Percentiles rank a stretch among this genome's conserved stretches.
These are phyloP conservation scores for Rhynchosporium agropyri DNA, from an alignment of 2,329 filamentous ascomycete genomes.

Conservation along the genomic window DNA sequence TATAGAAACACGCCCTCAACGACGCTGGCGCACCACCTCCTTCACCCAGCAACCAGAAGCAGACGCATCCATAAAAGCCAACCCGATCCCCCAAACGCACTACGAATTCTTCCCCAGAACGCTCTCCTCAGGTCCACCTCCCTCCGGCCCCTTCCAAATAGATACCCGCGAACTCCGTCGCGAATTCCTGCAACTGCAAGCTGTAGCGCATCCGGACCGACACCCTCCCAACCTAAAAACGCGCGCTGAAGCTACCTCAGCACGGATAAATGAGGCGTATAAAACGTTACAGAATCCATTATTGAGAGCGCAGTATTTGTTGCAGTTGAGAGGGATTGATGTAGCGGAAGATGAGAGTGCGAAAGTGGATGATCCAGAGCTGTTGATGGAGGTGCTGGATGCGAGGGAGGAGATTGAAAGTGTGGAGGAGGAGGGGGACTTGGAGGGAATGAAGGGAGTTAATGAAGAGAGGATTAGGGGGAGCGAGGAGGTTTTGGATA, in stretches of 20 bases:
- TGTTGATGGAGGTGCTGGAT: constrained; percentile 81
- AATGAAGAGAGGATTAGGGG: constrained; percentile 70
- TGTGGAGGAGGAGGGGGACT: constrained; percentile 66
- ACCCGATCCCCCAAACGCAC: constrained; percentile 55
- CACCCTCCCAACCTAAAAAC: constrained; percentile 54
- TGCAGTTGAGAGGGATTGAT: constrained; percentile 72
- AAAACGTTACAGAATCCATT: constrained; percentile 80
- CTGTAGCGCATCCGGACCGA: constrained; percentile 71
- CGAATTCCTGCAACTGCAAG: constrained; percentile 87
- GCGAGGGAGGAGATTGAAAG: constrained; percentile 75
- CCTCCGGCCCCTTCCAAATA: constrained; percentile 73
- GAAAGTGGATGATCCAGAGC: constrained; percentile 65
- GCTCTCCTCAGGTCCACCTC: constrained; percentile 77
- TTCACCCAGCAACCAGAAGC: not conserved
- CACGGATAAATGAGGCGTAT: constrained; percentile 90
- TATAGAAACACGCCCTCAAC: not conserved
- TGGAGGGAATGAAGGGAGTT: constrained; percentile 59
- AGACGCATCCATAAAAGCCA: constrained; percentile 3
- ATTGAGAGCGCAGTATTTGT: constrained; percentile 83
- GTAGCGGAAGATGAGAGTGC: constrained; percentile 77
- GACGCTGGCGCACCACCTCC: constrained; percentile 12
- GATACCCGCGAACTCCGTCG: constrained; percentile 69
- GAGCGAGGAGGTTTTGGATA: constrained; percentile 64
- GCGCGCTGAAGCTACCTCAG: constrained; percentile 74
- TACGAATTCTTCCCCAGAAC: constrained; percentile 88